Percentiles rank a stretch among this genome's conserved stretches.
These are phyloP conservation scores for Mycotypha africana DNA, from an alignment of 371 early-diverging fungal species.

Conservation along the genomic window DNA sequence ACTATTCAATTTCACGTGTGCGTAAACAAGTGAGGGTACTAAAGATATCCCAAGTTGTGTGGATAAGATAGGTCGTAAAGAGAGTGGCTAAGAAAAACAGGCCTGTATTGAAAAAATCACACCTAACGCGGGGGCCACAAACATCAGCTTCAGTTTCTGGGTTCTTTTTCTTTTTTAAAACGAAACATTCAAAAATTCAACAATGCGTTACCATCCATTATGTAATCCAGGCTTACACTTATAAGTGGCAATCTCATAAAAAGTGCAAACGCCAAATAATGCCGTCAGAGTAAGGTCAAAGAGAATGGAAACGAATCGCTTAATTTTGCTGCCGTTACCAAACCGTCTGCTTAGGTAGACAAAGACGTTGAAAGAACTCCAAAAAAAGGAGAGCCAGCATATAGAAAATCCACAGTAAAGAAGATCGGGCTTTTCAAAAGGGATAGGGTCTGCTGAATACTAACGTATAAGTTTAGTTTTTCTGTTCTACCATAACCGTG, in stretches of 20 bases:
- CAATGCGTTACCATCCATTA: slow-evolving; percentile 36
- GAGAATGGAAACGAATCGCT: slow-evolving; percentile 14
- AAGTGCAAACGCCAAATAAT: slow-evolving; percentile 25
- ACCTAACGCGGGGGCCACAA: slow-evolving; percentile 9
- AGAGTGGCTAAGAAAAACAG: slow-evolving; percentile 21
- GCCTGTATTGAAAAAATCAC: slow-evolving; percentile 33
- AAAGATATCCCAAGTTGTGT: slow-evolving; percentile 27
- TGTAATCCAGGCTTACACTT: slow-evolving; percentile 25
- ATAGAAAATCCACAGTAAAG: slow-evolving; percentile 22
- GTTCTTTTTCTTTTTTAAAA: not conserved
- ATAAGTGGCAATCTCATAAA: slow-evolving; percentile 26
- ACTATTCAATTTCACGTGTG: too few species aligned
- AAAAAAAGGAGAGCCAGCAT: slow-evolving; percentile 19
- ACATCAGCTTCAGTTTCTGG: not conserved
- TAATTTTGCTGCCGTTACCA: slow-evolving; percentile 22
- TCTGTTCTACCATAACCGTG: too few species aligned
- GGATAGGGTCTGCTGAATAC: slow-evolving; percentile 14
- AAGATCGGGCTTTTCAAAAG: slow-evolving; percentile 11
- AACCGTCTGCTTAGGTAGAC: slow-evolving; percentile 26
- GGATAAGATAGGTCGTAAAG: slow-evolving; percentile 17
- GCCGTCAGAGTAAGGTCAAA: slow-evolving; percentile 22
- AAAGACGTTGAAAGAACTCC: slow-evolving; percentile 22
- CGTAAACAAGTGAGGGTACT: too few species aligned
- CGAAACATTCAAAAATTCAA: too few species aligned
- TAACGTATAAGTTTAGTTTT: too few species aligned